These are phyloP conservation scores for Penicillium paxilli DNA, from an alignment of 495 filamentous ascomycete species.

Conservation along the genomic window DNA sequence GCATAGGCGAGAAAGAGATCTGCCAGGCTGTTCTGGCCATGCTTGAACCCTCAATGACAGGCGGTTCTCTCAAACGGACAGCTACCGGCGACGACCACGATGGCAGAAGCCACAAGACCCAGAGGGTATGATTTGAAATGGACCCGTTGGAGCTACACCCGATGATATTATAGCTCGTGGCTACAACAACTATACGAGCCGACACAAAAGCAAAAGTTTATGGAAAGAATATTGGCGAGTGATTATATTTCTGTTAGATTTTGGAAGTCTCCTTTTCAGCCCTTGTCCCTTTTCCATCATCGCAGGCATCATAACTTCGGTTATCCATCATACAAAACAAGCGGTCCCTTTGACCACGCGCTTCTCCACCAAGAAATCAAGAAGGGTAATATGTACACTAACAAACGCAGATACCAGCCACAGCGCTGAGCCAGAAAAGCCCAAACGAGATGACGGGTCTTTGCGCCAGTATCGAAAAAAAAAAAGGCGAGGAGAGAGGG, in stretches of 20 bases:
- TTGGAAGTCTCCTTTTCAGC: conserved; percentile 28
- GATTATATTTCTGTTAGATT: conserved; percentile 36
- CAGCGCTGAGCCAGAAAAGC: conserved; percentile 7
- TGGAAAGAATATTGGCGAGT: conserved; percentile 27
- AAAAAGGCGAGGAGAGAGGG: conserved; percentile 25
- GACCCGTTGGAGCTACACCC: too few species aligned
- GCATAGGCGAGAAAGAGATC: conserved; percentile 80
- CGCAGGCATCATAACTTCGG: conserved; percentile 43
- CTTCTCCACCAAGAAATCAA: conserved; percentile 12
- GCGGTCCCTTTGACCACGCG: conserved; percentile 9
- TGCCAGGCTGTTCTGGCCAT: conserved; percentile 47
- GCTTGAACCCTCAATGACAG: conserved; percentile 26
- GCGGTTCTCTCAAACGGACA: conserved; percentile 26
- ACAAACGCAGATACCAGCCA: conserved; percentile 30
- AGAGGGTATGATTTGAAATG: conserved; percentile 25
- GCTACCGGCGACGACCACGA: conserved; percentile 30
- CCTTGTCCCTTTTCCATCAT: conserved; percentile 35
- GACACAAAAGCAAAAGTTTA: conserved; percentile 1
- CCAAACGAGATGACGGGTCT: conserved; percentile 17
- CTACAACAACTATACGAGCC: background rate
- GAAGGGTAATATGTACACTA: conserved; percentile 46
- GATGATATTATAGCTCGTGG: too few species aligned
- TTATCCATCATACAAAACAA: conserved; percentile 38
- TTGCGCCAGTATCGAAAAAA: conserved; percentile 24
- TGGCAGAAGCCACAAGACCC: conserved; percentile 39